A percentile compares a stretch with the other conserved stretches of the same genome.
phyloP scores from a whole-genome alignment of 805 yeast species.

The Yamadazyma insecticola region DNA sequence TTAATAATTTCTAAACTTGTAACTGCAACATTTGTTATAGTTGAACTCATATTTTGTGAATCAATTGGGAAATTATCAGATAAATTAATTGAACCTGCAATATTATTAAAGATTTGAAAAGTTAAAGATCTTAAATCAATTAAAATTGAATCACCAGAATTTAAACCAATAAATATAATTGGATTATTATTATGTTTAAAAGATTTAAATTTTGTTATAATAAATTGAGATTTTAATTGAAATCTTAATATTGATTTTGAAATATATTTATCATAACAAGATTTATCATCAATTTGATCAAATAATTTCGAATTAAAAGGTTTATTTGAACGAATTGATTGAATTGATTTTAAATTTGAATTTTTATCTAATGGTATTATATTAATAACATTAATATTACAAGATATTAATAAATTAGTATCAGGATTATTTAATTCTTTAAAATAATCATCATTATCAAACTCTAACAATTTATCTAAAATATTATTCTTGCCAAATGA shows the following conservation, averaged over 20 bases:
- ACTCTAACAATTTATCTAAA: slow-evolving; percentile 8
- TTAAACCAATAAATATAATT: slow-evolving; percentile 57
- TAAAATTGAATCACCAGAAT: slow-evolving; percentile 65
- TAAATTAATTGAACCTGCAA: slow-evolving; percentile 2
- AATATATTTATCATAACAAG: slow-evolving; percentile 26
- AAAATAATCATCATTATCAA: slow-evolving; percentile 5
- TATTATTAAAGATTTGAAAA: slow-evolving; percentile 39
- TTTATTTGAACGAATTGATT: slow-evolving; percentile 14
- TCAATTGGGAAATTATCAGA: neutral
- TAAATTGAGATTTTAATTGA: slow-evolving; percentile 27
- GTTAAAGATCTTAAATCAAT: slow-evolving; percentile 46
- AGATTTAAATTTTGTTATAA: slow-evolving; percentile 37
- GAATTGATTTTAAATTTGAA: slow-evolving; percentile 19
- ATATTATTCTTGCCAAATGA: slow-evolving; percentile 4
- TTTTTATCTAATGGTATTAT: slow-evolving; percentile 33
- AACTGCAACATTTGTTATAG: slow-evolving; percentile 11
- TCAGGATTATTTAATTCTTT: slow-evolving; percentile 5
- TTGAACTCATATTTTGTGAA: slow-evolving; percentile 7
- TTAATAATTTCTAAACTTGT: slow-evolving; percentile 21
- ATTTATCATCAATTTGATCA: slow-evolving; percentile 9
- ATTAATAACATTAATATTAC: slow-evolving; percentile 50
- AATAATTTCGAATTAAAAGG: slow-evolving; percentile 18
- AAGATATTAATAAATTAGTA: slow-evolving; percentile 35
- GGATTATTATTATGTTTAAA: slow-evolving; percentile 29
- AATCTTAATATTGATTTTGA: slow-evolving; percentile 45